phyloP scores from a whole-genome alignment of 805 yeast genomes.

The Lachancea cidri region DNA sequence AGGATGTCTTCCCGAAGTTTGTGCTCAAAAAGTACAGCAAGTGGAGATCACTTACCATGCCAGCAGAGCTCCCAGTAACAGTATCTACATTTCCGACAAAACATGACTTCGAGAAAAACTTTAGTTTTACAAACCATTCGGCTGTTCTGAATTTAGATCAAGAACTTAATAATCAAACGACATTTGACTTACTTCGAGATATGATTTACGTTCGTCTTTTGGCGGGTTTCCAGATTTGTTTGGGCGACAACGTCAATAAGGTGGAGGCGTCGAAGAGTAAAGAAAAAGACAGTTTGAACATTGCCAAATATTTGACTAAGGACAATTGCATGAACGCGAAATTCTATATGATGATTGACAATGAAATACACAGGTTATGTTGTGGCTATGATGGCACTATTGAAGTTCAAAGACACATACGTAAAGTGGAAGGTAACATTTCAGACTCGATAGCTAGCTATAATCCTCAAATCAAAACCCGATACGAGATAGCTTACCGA shows the following conservation, averaged over 20 bases:
- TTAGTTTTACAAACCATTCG: slow-evolving; percentile 78
- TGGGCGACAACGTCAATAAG: slow-evolving; percentile 59
- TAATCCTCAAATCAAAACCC: slow-evolving; percentile 61
- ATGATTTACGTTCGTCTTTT: slow-evolving; percentile 80
- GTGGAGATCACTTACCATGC: slow-evolving; percentile 91
- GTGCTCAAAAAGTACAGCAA: slow-evolving; percentile 65
- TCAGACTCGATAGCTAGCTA: slow-evolving; percentile 37
- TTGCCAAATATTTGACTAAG: slow-evolving; percentile 45
- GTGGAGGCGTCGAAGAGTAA: slow-evolving; percentile 43
- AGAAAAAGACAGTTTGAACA: slow-evolving; percentile 51
- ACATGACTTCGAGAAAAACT: slow-evolving; percentile 64
- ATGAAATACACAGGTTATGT: slow-evolving; percentile 79
- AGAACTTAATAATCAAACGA: slow-evolving; percentile 42
- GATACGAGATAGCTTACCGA: slow-evolving; percentile 66
- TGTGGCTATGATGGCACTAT: slow-evolving; percentile 68
- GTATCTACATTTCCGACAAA: slow-evolving; percentile 72
- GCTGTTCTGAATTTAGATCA: slow-evolving; percentile 59
- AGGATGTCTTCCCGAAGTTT: slow-evolving; percentile 75
- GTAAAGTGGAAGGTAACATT: slow-evolving; percentile 33
- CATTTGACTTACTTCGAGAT: slow-evolving; percentile 67
- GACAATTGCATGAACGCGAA: slow-evolving; percentile 50
- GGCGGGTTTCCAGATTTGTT: slow-evolving; percentile 87
- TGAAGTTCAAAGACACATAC: slow-evolving; percentile 69
- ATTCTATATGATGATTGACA: slow-evolving; percentile 70
- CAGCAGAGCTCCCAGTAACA: slow-evolving; percentile 85